A percentile compares a stretch with the other conserved stretches of the same genome.
Evolutionary conservation across 352 stramenopile species (phyloP).

Genomic region (Phytopythium oedochilum): DNA sequence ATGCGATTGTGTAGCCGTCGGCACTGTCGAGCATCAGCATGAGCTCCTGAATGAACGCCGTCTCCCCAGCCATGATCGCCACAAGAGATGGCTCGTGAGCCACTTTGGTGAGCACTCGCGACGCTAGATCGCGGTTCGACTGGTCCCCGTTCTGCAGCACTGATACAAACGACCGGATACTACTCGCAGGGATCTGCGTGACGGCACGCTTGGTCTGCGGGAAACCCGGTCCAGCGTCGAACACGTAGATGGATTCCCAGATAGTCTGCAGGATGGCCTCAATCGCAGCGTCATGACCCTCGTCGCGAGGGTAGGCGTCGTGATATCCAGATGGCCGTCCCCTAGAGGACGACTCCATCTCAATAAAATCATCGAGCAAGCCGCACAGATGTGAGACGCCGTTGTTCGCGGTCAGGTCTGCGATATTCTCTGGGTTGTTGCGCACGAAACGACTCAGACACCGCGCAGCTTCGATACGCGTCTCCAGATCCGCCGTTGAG

Average conservation of each 20-base stretch:
- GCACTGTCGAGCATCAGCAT: slow-evolving; percentile 70
- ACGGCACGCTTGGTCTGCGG: slow-evolving; percentile 26
- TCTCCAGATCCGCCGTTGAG: slow-evolving; percentile 40
- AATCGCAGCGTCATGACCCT: slow-evolving; percentile 60
- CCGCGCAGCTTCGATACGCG: slow-evolving; percentile 59
- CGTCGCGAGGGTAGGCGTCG: slow-evolving; percentile 22
- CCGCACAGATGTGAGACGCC: slow-evolving; percentile 48
- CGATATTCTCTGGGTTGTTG: slow-evolving; percentile 72
- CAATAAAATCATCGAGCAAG: slow-evolving; percentile 53
- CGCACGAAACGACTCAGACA: slow-evolving; percentile 71
- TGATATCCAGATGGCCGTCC: slow-evolving; percentile 1
- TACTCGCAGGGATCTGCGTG: slow-evolving; percentile 43
- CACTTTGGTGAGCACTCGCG: slow-evolving; percentile 61
- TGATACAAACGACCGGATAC: slow-evolving; percentile 57
- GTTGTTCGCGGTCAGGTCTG: slow-evolving; percentile 50
- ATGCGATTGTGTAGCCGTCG: slow-evolving; percentile 66
- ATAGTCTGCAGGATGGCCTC: slow-evolving; percentile 74
- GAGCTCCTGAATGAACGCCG: slow-evolving; percentile 64
- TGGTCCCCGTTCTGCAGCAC: slow-evolving; percentile 55
- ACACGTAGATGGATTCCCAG: slow-evolving; percentile 66
- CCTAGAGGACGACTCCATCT: slow-evolving; percentile 27
- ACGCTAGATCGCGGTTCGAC: slow-evolving; percentile 65
- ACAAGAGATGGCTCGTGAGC: slow-evolving; percentile 61
- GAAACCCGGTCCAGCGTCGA: slow-evolving; percentile 24
- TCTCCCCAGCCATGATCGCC: slow-evolving; percentile 37